phyloP scores from a whole-genome alignment of 106 monocot species.

The Narthecium ossifragum region DNA sequence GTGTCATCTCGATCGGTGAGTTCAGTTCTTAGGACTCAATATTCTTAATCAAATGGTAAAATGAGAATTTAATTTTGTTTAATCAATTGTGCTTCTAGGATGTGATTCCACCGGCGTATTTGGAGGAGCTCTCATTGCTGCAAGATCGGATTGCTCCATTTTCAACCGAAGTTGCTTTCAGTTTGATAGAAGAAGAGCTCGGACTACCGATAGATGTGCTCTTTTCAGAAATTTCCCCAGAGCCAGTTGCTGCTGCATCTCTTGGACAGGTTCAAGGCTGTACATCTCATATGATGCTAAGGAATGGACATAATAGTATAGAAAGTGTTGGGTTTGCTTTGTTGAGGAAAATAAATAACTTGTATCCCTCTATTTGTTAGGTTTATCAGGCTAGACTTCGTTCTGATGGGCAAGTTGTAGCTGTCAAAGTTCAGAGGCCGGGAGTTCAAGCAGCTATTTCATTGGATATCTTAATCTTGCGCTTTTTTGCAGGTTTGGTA shows the following conservation, averaged over 20 bases:
- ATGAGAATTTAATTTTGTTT: not conserved
- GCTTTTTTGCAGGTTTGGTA: constrained; percentile 72
- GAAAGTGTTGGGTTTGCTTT: too few species aligned
- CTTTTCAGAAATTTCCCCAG: constrained; percentile 90
- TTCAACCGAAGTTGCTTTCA: constrained; percentile 85
- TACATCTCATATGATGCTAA: too few species aligned
- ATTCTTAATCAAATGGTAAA: not conserved
- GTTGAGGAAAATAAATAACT: too few species aligned
- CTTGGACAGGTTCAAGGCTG: constrained; percentile 98
- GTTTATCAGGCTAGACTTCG: constrained; percentile 91
- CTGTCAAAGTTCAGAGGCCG: constrained; percentile 98
- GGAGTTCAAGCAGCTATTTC: constrained; percentile 97
- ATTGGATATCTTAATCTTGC: constrained; percentile 90
- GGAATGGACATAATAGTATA: too few species aligned
- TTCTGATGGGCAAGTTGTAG: constrained; percentile 69
- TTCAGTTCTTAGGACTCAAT: too few species aligned
- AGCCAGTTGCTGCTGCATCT: constrained; percentile 96
- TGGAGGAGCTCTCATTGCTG: constrained; percentile 84
- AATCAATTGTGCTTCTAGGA: too few species aligned
- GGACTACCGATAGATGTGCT: constrained; percentile 66
- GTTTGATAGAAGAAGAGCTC: constrained; percentile 86
- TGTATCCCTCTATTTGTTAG: constrained; percentile 33
- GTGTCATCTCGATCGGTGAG: constrained; percentile 98
- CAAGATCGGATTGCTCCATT: constrained; percentile 96
- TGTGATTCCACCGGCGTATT: constrained; percentile 92